phyloP scores from a whole-genome alignment of 495 filamentous ascomycete species.

The Evansstolkia leycettana region DNA sequence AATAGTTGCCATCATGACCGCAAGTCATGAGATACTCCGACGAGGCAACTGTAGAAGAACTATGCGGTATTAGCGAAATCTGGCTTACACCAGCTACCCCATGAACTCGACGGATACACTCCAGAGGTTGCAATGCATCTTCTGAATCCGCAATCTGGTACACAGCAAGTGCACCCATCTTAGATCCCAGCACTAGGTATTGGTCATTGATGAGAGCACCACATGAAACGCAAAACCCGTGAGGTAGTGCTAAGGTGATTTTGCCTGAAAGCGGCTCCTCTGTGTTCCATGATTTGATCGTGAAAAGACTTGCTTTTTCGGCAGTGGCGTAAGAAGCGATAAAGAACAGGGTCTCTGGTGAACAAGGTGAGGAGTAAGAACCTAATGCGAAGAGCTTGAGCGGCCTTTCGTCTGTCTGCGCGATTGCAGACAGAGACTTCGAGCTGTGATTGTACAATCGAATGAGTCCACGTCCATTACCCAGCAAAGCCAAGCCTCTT shows the following conservation, averaged over 20 bases:
- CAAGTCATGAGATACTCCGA: slow-evolving; percentile 41
- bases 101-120: slow-evolving; percentile 28
- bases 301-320: slow-evolving; percentile 20
- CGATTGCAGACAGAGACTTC: slow-evolving; percentile 14
- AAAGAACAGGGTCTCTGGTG: slow-evolving; percentile 11
- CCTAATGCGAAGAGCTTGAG: slow-evolving; percentile 16
- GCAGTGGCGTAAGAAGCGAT: slow-evolving; percentile 17
- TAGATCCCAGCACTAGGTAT: slow-evolving; percentile 57
- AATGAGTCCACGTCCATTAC: slow-evolving; percentile 18
- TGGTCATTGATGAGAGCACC: slow-evolving; percentile 22
- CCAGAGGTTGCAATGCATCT: slow-evolving; percentile 11
- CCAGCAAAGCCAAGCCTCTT: slow-evolving; percentile 24
- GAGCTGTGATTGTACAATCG: slow-evolving; percentile 23
- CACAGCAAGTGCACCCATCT: slow-evolving; percentile 45
- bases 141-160: slow-evolving; percentile 23
- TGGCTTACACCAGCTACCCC: slow-evolving; percentile 58
- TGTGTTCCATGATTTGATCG: slow-evolving; percentile 8
- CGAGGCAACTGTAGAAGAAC: no score
- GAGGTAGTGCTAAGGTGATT: slow-evolving; percentile 16
- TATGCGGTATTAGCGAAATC: no score
- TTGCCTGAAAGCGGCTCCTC: slow-evolving; percentile 9
- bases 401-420: slow-evolving; percentile 13
- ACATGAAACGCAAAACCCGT: slow-evolving; percentile 23
- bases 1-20: slow-evolving; percentile 62
- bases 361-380: slow-evolving; percentile 3